Conservation (phyloP, 306 rosid genomes). For the Dicorynia guianensis region DNA sequence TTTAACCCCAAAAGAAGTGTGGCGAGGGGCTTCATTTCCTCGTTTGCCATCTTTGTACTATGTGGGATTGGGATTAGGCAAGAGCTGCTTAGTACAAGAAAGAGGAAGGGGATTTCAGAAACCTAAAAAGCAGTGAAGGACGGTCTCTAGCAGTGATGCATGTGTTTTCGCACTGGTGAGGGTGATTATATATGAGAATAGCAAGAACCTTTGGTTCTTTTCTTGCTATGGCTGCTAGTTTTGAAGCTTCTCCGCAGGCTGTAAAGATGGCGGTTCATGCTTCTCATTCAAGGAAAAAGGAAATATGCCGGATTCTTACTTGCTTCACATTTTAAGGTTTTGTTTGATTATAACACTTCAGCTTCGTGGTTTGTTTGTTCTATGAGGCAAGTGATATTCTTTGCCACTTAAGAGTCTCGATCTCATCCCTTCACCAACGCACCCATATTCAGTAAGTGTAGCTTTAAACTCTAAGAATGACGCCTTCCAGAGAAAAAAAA, state of each 20-base stretch:
- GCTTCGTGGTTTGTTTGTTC: conserved; percentile 35
- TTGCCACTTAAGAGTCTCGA: conserved; percentile 30
- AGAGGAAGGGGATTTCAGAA: conserved; percentile 34
- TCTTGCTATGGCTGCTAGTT: conserved; percentile 65
- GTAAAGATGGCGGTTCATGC: conserved; percentile 78
- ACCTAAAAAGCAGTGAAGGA: conserved; percentile 33
- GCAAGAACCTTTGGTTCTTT: conserved; percentile 59
- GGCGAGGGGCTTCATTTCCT: conserved; percentile 70
- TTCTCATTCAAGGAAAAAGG: conserved; percentile 64
- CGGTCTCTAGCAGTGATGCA: conserved; percentile 23
- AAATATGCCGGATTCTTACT: conserved; percentile 60
- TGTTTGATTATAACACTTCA: neutral
- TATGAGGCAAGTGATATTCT: conserved; percentile 57
- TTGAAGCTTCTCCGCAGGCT: conserved; percentile 44
- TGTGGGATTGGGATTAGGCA: conserved; percentile 13
- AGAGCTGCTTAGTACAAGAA: conserved; percentile 11
- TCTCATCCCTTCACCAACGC: too few relatives aligned
- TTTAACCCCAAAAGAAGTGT: conserved; percentile 77
- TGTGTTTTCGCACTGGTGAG: conserved; percentile 24
- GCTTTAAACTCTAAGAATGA: too few relatives aligned
- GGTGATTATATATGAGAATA: conserved; percentile 44
- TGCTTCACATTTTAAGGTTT: conserved; percentile 50
- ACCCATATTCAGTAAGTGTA: too few relatives aligned
- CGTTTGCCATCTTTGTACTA: conserved; percentile 60
- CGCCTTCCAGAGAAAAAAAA: too few relatives aligned